Base-by-base conservation (phyloP, 1,284 basidiomycete species). In the Wallemia mellicola region DNA sequence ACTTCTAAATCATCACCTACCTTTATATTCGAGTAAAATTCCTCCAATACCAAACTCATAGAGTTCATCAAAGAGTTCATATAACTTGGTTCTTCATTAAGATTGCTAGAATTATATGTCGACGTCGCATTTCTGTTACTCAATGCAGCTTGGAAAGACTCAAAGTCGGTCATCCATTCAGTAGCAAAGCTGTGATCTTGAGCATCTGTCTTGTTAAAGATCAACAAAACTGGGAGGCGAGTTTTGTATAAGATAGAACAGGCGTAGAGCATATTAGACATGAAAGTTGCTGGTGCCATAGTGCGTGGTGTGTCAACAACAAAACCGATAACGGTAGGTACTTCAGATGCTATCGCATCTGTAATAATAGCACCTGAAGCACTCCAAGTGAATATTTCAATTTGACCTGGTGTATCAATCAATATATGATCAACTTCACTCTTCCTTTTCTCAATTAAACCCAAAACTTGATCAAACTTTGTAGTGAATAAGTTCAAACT, bases 301-400 rank as follows among this genome's bases (percentile, higher is more conserved):
- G 89, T 92, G 61, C 94, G 77, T 19, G 94, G 92, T 1, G 94
- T 98, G 71, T 99, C 94, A 66, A 99, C 88, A 61, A 99, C 79
- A 69, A 96, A 99, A 14, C 91, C 94, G 33, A 99, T 81, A 25
- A 91, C 86, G 0, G 92, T 85, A 0, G 94, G 94, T 62, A 96
- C 74, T 0, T 88, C 80, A 11, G 86, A 85, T 0, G 92, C 92
- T 28, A 98, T 76, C n/a, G 94, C 86, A 68, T 96, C 91, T 22
- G 94, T 98, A 66, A 99, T 95, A 68, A 99, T 98, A 2, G 91
- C 82, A 1, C 94, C 94, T 27, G 89, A 95, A 1, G 94, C 94
- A 0, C 89, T 95, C 94, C 94, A 99, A 55, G 94, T 99, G 68
- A 99, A 99, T 67, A 98, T 98, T 71, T 99, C 94, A 66, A 99